Evolutionary conservation across 768 basidiomycete genomes (phyloP).

Genomic region (Panaeolus papilionaceus): DNA sequence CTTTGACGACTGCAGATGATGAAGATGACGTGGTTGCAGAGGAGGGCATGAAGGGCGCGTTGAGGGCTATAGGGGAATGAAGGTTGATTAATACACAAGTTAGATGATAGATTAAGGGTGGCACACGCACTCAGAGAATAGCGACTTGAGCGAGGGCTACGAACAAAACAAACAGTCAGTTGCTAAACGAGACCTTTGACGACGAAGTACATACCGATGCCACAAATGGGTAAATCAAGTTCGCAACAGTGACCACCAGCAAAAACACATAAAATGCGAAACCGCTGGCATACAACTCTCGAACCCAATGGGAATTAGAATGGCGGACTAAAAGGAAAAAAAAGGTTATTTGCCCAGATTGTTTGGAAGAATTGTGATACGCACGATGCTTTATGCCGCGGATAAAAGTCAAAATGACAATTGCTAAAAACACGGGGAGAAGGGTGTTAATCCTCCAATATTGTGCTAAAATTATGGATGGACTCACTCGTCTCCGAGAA

Average conservation of each 20-base stretch:
- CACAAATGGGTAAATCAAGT: slow-evolving; percentile 2
- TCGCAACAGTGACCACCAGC: not conserved
- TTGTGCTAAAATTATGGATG: not conserved
- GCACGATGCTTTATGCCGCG: slow-evolving; percentile 18
- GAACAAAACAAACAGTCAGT: not conserved
- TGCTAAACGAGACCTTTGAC: not conserved
- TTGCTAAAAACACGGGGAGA: not conserved
- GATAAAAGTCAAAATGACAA: slow-evolving; percentile 19
- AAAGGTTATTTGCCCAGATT: not conserved
- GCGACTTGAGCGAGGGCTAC: slow-evolving; percentile 1
- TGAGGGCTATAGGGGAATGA: not conserved
- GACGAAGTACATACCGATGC: not conserved
- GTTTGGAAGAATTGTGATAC: not conserved
- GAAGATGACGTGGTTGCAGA: slow-evolving; percentile 9
- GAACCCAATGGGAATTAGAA: slow-evolving; percentile 8
- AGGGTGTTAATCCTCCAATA: not conserved
- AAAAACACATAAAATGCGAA: slow-evolving; percentile 6
- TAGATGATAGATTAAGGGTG: no score
- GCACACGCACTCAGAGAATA: not conserved
- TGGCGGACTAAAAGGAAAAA: not conserved
- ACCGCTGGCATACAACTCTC: slow-evolving; percentile 2
- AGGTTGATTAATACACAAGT: not conserved
- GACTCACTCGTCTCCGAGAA: not conserved
- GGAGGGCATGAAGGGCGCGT: not conserved
- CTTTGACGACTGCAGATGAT: slow-evolving; percentile 12